phyloP scores from a whole-genome alignment of 345 rosid genomes.

The Citrus australasica region DNA sequence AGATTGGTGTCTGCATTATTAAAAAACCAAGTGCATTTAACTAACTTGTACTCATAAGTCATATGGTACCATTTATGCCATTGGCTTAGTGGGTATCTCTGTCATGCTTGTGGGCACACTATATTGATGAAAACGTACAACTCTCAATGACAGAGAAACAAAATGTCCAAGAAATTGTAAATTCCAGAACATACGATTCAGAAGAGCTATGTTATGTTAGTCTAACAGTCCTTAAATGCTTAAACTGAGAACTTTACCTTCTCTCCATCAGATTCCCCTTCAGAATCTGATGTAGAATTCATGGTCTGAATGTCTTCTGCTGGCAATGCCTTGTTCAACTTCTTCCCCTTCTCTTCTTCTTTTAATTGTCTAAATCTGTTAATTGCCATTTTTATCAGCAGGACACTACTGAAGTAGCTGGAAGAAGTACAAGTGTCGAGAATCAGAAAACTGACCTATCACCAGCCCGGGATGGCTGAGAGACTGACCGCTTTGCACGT shows the following conservation, averaged over 20 bases:
- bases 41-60: slow-evolving; percentile 1
- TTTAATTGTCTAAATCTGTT: slow-evolving; percentile 76
- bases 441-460: slow-evolving; percentile 50
- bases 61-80: background rate
- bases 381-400: slow-evolving; percentile 16
- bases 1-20: background rate
- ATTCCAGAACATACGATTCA: background rate
- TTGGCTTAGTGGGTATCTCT: background rate
- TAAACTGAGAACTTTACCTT: slow-evolving; percentile 39
- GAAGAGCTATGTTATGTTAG: background rate
- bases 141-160: background rate
- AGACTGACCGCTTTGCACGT: slow-evolving; percentile 79
- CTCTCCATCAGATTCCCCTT: slow-evolving; percentile 58
- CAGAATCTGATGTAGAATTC: slow-evolving; percentile 54
- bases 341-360: slow-evolving; percentile 64
- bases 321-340: slow-evolving; percentile 50
- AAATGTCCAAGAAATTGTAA: background rate
- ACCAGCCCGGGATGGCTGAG: slow-evolving; percentile 63
- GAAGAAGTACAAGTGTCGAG: background rate
- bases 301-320: slow-evolving; percentile 39
- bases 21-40: background rate
- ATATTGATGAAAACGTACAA: background rate
- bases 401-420: slow-evolving; percentile 9
- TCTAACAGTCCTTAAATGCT: background rate
- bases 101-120: background rate